A percentile compares a stretch with the other conserved stretches of the same genome.
Evolutionary conservation across 1,139 yeast species (phyloP).

Genomic region (Scheffersomyces titani): DNA sequence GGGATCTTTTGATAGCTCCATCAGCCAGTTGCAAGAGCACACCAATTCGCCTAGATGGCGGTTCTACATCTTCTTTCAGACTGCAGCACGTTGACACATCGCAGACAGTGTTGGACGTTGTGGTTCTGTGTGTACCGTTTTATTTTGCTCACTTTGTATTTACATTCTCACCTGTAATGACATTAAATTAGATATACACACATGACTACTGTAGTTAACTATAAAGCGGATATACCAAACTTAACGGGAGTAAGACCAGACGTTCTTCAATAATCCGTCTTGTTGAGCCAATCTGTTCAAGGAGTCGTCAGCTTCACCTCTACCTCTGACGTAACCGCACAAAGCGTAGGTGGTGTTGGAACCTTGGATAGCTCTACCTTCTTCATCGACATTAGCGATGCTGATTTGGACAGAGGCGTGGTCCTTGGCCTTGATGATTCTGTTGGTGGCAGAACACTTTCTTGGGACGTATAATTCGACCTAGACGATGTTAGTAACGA

Average conservation of each 20-base stretch:
- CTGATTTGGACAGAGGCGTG: conserved; percentile 92
- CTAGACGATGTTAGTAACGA: conserved; percentile 48
- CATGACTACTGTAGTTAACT: conserved; percentile 12
- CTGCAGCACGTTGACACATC: too few relatives aligned
- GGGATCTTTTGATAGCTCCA: too few relatives aligned
- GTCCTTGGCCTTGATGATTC: conserved; percentile 99
- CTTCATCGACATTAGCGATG: conserved; percentile 71
- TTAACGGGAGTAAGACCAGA: conserved; percentile 99
- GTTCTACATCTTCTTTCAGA: too few relatives aligned
- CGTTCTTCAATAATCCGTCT: conserved; percentile 98
- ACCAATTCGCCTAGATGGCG: neutral
- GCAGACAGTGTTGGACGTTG: too few relatives aligned
- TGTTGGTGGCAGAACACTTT: conserved; percentile 99
- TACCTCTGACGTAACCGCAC: conserved; percentile 84
- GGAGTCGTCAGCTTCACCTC: conserved; percentile 96
- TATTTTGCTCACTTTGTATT: too few relatives aligned
- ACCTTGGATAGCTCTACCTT: conserved; percentile 94
- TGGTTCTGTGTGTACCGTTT: neutral
- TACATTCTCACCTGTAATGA: conserved; percentile 10
- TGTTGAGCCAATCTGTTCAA: conserved; percentile 99
- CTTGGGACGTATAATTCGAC: conserved; percentile 99
- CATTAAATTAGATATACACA: conserved; percentile 20
- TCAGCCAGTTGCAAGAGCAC: too few relatives aligned
- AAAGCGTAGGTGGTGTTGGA: conserved; percentile 93
- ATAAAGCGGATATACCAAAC: conserved; percentile 21